Percentiles rank a stretch among this genome's conserved stretches.
phyloP scores from a whole-genome alignment of 495 filamentous ascomycete species.

The Penicillium ucsense region DNA sequence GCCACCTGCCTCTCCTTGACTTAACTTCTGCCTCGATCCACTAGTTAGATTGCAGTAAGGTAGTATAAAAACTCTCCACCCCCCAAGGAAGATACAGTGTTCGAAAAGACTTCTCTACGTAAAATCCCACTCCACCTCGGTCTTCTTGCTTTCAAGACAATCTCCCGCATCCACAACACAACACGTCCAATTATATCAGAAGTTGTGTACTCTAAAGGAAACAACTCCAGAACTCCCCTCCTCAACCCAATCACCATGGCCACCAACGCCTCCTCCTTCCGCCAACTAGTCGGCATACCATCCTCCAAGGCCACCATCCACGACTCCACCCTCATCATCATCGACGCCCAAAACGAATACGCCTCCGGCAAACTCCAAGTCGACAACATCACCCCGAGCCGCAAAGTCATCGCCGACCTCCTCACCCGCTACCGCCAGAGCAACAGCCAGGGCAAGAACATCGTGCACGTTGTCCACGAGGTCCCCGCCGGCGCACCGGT shows the following conservation, averaged over 20 bases:
- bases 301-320: constrained; percentile 38
- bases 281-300: not conserved
- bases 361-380: constrained; percentile 41
- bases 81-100: no score
- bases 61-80: no score
- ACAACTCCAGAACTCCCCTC: not conserved
- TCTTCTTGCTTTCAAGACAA: not conserved
- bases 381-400: constrained; percentile 33
- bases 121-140: no score
- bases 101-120: no score
- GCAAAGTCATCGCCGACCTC: constrained; percentile 17
- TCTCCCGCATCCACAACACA: no score
- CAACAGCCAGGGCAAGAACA: constrained; percentile 22
- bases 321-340: constrained; percentile 49
- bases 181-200: no score
- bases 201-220: not conserved
- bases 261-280: not conserved
- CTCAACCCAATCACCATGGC: not conserved
- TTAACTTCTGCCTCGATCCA: no score
- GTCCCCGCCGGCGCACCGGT: constrained; percentile 48
- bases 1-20: no score
- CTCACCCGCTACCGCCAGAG: constrained; percentile 41
- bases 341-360: constrained; percentile 60
- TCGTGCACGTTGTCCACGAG: constrained; percentile 49
- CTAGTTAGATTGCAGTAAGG: no score